Base-by-base conservation (phyloP, 805 yeast genomes). In the Yamadazyma endophytica region DNA sequence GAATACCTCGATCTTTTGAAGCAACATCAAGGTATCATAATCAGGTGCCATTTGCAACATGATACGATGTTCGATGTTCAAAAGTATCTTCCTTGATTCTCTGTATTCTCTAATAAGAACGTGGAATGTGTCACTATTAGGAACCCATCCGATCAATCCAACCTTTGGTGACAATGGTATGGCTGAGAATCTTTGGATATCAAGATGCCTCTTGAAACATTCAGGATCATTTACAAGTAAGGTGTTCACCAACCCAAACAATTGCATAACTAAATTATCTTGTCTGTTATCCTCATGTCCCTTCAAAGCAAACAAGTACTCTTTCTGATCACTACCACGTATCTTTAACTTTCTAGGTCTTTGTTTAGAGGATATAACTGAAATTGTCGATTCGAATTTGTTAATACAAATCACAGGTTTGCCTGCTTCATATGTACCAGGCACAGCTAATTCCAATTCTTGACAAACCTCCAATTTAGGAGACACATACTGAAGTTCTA, bases 201-300 rank as follows among this genome's bases (percentile, higher is more conserved):
- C 94, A 61, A 92, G 69, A 55, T 92, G 97, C 42, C 99, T 74
- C 64, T 87, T 89, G 72, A 89, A 92, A 54, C 97, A 88, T 53
- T 92, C 98, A 0, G 97, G 80, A 55, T 92, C 97, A 47, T 85
- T 85, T 4, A 81, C 75, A 42, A 92, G 70, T 29, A 94, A 66
- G 0, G 97, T 88, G 52, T 94, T 92, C 3, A 92, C 97, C 50
- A 92, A 68, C 1, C 97, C 97, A 58, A 92, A 90, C 46, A 92
- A 66, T 59, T 92, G 99, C 98, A 92, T 92, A 17, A 90, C 99
- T 56, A 94, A 70, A 49, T 87, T 86, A 61, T 92, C 99, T 55
- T 92, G 99, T 50, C 99, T 76, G 32, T 92, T 86, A 68, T 92
- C 99, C 61, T 92, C 99, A 52, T 92, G 97, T 1, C 97, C 98